Conservation (phyloP, 441 rosid genomes). For the Brassica balearica region DNA sequence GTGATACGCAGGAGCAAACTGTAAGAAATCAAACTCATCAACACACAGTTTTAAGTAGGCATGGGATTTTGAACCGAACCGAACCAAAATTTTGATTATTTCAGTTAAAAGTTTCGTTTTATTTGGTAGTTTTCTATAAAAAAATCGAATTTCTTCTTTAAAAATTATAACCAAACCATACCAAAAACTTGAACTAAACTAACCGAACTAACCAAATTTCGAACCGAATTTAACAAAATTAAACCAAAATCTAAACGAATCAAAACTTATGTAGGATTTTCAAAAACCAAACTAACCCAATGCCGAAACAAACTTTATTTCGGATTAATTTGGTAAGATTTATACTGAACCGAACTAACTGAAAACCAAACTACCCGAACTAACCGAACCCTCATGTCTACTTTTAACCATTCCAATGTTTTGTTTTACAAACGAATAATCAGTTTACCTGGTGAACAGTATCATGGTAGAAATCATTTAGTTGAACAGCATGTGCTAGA, state of each 20-base stretch:
- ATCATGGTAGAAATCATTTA: constrained; percentile 91
- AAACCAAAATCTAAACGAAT: neutral
- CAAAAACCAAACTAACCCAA: neutral
- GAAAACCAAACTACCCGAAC: neutral
- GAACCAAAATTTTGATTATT: neutral
- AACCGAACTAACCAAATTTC: too few relatives aligned
- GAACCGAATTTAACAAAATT: neutral
- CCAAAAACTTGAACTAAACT: neutral
- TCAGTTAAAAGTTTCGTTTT: neutral
- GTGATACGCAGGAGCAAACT: constrained; percentile 95
- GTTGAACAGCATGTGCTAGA: constrained; percentile 86
- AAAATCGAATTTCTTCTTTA: neutral
- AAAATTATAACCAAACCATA: neutral
- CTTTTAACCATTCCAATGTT: neutral
- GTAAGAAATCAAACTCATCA: constrained; percentile 35
- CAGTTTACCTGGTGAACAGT: constrained; percentile 89
- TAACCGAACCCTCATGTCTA: neutral
- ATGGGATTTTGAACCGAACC: neutral
- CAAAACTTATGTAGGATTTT: neutral
- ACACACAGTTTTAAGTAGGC: neutral
- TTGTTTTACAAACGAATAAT: constrained; percentile 2
- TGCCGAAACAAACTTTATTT: neutral
- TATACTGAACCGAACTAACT: neutral
- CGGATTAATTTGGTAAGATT: neutral
- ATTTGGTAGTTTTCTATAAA: neutral